Evolutionary conservation across 306 rosid species (phyloP).

Genomic region (Luffa aegyptiaca): DNA sequence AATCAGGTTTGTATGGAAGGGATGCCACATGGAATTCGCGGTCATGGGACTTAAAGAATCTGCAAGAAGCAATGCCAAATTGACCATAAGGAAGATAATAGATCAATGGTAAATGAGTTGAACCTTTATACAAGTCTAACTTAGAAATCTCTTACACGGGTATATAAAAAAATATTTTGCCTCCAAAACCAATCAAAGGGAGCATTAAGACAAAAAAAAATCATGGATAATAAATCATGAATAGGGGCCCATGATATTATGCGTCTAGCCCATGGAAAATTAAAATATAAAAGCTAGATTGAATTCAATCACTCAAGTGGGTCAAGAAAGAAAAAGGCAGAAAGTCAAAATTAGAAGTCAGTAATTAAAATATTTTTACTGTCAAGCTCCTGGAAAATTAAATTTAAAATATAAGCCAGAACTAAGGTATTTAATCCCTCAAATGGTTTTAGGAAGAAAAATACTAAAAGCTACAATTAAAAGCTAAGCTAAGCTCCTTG

Average conservation of each 20-base stretch:
- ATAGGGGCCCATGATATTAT: too few relatives aligned
- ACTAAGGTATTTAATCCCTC: not conserved
- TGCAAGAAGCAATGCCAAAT: constrained; percentile 22
- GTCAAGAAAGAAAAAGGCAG: not conserved
- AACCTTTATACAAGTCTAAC: too few relatives aligned
- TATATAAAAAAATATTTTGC: not conserved
- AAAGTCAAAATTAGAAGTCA: not conserved
- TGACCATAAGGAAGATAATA: not conserved
- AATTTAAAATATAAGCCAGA: not conserved
- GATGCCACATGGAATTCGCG: constrained; percentile 95
- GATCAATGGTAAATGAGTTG: not conserved
- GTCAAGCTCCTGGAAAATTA: not conserved
- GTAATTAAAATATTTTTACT: not conserved
- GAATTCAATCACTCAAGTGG: not conserved
- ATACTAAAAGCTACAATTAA: not conserved
- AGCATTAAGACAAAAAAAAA: not conserved
- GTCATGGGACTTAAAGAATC: constrained; percentile 79
- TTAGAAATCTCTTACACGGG: too few relatives aligned
- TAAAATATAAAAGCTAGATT: not conserved
- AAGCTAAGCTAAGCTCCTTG: not conserved
- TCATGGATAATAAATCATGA: too few relatives aligned
- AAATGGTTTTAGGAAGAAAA: not conserved
- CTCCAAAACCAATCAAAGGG: not conserved
- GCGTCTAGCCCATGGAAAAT: too few relatives aligned
- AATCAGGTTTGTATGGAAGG: constrained; percentile 86